Evolutionary conservation across 2,329 filamentous ascomycete species (phyloP), one percentile per base, ranked within the genome.

Genomic region (Ploettnerulaceae sp.): DNA sequence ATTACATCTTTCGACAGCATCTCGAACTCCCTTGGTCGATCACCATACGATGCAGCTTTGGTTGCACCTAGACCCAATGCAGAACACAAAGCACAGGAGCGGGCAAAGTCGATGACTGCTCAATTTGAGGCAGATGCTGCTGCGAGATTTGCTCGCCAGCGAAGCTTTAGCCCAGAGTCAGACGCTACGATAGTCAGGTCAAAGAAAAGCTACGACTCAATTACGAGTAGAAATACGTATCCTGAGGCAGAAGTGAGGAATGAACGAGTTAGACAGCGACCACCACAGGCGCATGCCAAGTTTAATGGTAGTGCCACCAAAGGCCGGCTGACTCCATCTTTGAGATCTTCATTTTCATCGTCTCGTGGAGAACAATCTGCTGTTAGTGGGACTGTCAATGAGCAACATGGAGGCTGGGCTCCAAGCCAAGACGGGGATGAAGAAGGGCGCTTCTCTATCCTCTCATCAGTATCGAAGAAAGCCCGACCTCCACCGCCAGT

Each of bases 81-180:
- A 3, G 37, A 15, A n/a, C n/a, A n/a, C n/a, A n/a, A n/a, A n/a
- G n/a, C n/a, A n/a, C 35, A 45, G 12, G 33, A 53, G 6, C 36
- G 53, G 40, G 45, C 57, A 15, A 56, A 53, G 45, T 57, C 53
- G 6, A 51, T 59, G 48, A 60, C 59, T 12, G 47, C 52, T 3
- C 49, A 53, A 41, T 44, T 58, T 9, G 58, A 56, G 47, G 49
- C 51, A 1, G 52, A 56, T 11, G 49, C 57, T 4, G 52, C 53
- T 14, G 32, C 43, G 15, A 36, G 52, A 3, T 57, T 54, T 21
- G 31, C 49, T 7, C 37, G 14, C 11, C 32, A 45, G 32, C 44
- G 49, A 38, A 43, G 26, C 18, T 31, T 45, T 8, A 49, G 36
- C 11, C 8, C 24, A 34, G 32, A 47, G 25, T 38, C 51, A 7